Percentiles rank a stretch among this genome's conserved stretches.
These are phyloP conservation scores for Fusarium phyllophilum DNA, from an alignment of 2,329 filamentous ascomycete genomes.

Conservation along the genomic window DNA sequence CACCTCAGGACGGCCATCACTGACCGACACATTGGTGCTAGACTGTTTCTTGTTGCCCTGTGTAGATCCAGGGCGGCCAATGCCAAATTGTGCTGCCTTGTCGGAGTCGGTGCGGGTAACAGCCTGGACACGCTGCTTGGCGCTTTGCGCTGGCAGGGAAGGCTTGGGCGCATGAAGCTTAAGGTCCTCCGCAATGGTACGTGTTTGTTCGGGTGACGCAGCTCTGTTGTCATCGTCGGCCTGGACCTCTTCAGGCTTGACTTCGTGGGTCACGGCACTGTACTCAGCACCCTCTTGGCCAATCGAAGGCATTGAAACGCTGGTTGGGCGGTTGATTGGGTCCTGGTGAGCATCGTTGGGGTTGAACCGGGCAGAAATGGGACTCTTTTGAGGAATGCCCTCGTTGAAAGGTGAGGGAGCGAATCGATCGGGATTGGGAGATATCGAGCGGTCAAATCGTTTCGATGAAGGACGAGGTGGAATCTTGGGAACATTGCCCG, in stretches of 20 bases:
- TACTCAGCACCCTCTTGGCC: conserved; percentile 94
- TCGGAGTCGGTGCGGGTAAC: conserved; percentile 94
- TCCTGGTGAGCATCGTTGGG: conserved; percentile 52
- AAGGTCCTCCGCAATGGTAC: conserved; percentile 81
- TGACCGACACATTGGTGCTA: conserved; percentile 65
- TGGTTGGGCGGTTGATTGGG: conserved; percentile 71
- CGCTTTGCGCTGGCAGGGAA: conserved; percentile 81
- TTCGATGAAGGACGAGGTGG: conserved; percentile 80
- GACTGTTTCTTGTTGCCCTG: conserved; percentile 72
- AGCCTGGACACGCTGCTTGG: conserved; percentile 82
- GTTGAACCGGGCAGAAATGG: conserved; percentile 50
- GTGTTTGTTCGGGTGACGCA: conserved; percentile 74
- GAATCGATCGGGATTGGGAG: conserved; percentile 80
- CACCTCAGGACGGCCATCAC: conserved; percentile 59
- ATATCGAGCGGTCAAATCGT: conserved; percentile 79
- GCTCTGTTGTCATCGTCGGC: conserved; percentile 51
- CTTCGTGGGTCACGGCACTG: conserved; percentile 65
- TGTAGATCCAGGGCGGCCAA: conserved; percentile 71
- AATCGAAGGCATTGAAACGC: conserved; percentile 83
- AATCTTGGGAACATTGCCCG: conserved; percentile 66
- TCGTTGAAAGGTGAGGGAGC: conserved; percentile 89
- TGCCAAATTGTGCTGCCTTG: conserved; percentile 83
- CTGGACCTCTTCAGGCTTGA: conserved; percentile 51
- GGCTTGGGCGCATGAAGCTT: conserved; percentile 91
- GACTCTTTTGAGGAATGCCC: conserved; percentile 62